Conservation (phyloP, 768 basidiomycete genomes). For the Phlebiopsis gigantea region DNA sequence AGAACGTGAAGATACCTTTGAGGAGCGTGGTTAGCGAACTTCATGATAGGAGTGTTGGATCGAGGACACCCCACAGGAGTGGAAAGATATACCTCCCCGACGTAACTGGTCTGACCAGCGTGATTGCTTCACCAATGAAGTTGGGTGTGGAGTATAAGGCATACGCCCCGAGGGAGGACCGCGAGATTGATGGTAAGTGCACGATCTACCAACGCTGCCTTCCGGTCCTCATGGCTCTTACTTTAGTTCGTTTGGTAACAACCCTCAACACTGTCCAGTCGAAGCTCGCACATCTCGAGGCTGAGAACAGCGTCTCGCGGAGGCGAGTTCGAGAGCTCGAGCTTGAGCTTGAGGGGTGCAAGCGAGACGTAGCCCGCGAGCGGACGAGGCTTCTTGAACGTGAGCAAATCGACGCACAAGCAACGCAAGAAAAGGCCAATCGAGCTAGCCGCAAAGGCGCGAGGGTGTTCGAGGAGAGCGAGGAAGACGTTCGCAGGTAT, state of each 20-base stretch:
- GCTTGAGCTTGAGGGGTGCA: constrained; percentile 77
- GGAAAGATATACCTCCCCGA: constrained; percentile 60
- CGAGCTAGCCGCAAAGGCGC: background rate
- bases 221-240: background rate
- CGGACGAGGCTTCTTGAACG: constrained; percentile 57
- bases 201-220: background rate
- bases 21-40: constrained; percentile 1
- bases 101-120: constrained; percentile 78
- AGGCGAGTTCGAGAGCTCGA: constrained; percentile 85
- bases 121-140: constrained; percentile 69
- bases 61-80: constrained; percentile 19
- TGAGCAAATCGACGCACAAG: constrained; percentile 32
- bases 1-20: background rate
- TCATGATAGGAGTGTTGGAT: background rate
- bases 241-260: constrained; percentile 52
- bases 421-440: background rate
- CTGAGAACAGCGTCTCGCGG: constrained; percentile 77
- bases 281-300: constrained; percentile 68
- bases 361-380: constrained; percentile 69
- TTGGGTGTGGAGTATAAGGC: constrained; percentile 47
- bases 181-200: constrained; percentile 60
- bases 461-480: constrained; percentile 16
- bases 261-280: constrained; percentile 60
- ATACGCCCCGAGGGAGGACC: constrained; percentile 36
- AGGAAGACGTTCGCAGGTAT: constrained; percentile 40